These are phyloP conservation scores for Serendipita vermifera DNA, from an alignment of 768 basidiomycete species.

Conservation along the genomic window DNA sequence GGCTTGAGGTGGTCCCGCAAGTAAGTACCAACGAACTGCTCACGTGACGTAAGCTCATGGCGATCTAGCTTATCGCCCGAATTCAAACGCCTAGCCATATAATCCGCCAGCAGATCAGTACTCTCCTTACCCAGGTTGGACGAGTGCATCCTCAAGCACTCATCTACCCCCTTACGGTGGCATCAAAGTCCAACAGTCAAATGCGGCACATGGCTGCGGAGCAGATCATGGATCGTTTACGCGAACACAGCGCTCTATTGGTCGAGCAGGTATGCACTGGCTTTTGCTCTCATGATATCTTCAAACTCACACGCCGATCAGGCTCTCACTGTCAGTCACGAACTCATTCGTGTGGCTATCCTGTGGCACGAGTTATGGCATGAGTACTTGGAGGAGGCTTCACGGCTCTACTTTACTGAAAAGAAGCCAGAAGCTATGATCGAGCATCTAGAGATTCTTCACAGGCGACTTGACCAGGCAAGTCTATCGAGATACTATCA, in stretches of 20 bases:
- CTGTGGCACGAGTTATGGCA: slow-evolving; percentile 41
- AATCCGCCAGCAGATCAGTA: slow-evolving; percentile 9
- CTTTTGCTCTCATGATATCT: background rate
- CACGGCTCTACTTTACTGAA: slow-evolving; percentile 36
- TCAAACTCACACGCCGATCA: slow-evolving; percentile 6
- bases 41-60: background rate
- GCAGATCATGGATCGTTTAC: slow-evolving; percentile 8
- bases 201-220: background rate
- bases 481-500: background rate
- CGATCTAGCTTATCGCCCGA: slow-evolving; percentile 7
- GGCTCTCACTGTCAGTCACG: slow-evolving; percentile 33
- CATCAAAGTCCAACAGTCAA: slow-evolving; percentile 6
- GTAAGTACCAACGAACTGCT: no score
- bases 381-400: slow-evolving; percentile 38
- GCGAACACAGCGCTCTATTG: slow-evolving; percentile 4
- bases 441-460: slow-evolving; percentile 32
- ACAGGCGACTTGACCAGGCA: slow-evolving; percentile 34
- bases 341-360: slow-evolving; percentile 37
- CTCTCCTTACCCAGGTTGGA: slow-evolving; percentile 7
- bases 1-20: slow-evolving; percentile 41
- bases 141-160: slow-evolving; percentile 11
- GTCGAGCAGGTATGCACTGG: slow-evolving; percentile 10
- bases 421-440: slow-evolving; percentile 37
- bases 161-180: slow-evolving; percentile 11
- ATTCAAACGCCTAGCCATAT: slow-evolving; percentile 11